phyloP scores from a whole-genome alignment of 2,329 filamentous ascomycete genomes.

The Tricladium varicosporioides region DNA sequence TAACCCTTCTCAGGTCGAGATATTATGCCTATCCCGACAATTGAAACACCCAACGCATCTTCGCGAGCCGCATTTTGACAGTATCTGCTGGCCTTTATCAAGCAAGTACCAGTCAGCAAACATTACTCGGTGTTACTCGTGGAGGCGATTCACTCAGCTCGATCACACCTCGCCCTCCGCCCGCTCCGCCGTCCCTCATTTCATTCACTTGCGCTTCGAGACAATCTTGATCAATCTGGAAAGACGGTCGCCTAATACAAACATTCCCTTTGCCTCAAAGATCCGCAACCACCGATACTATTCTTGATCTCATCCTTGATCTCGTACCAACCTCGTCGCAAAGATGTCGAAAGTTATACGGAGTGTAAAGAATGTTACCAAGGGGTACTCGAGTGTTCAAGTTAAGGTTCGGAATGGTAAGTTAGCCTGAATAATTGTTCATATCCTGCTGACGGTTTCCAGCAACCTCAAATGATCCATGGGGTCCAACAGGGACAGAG shows the following conservation, averaged over 20 bases:
- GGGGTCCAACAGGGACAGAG: slow-evolving; percentile 95
- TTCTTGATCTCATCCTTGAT: neutral
- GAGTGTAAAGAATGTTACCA: slow-evolving; percentile 99
- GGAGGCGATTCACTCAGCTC: neutral
- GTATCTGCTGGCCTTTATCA: neutral
- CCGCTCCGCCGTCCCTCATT: slow-evolving; percentile 4
- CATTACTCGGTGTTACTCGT: neutral
- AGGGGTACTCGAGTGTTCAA: slow-evolving; percentile 94
- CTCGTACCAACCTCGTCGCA: slow-evolving; percentile 17
- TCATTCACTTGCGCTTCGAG: neutral
- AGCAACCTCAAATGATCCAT: slow-evolving; percentile 99
- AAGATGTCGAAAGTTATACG: slow-evolving; percentile 95
- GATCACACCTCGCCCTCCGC: neutral
- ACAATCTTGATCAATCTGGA: no score
- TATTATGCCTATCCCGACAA: slow-evolving; percentile 10
- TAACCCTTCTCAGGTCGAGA: slow-evolving; percentile 1
- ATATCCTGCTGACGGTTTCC: slow-evolving; percentile 33
- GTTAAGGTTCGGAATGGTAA: slow-evolving; percentile 97
- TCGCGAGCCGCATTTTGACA: neutral
- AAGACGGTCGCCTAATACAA: neutral
- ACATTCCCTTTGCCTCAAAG: neutral
- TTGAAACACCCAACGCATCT: slow-evolving; percentile 3
- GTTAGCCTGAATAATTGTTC: slow-evolving; percentile 36
- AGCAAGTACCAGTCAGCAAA: neutral
- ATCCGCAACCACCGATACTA: no score